phyloP scores from a whole-genome alignment of 345 rosid genomes.

The Pelargonium nanum region DNA sequence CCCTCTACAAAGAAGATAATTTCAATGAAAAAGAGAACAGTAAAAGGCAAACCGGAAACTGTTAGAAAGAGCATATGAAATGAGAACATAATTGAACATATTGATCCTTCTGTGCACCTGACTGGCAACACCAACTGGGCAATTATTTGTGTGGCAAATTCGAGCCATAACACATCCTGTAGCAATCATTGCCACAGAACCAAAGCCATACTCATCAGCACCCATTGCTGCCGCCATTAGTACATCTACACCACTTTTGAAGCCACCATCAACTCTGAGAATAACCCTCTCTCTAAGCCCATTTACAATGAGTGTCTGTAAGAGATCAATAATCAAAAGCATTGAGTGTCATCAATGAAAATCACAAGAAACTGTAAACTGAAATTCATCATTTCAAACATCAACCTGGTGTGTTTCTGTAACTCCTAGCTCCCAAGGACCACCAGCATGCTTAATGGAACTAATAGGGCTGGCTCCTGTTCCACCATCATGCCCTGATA shows the following conservation, averaged over 20 bases:
- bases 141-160: constrained; percentile 97
- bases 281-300: constrained; percentile 98
- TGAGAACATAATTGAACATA: constrained; percentile 6
- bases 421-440: constrained; percentile 98
- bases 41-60: constrained; percentile 3
- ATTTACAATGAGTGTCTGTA: constrained; percentile 77
- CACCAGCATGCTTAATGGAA: constrained; percentile 98
- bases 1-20: constrained; percentile 36
- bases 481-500: constrained; percentile 99
- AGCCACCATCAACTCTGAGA: constrained; percentile 93
- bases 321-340: constrained; percentile 8
- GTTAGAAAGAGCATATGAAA: constrained; percentile 5
- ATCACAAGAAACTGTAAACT: constrained; percentile 3
- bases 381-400: constrained; percentile 8
- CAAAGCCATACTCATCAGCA: constrained; percentile 97
- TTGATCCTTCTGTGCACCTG: constrained; percentile 44
- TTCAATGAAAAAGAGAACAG: constrained; percentile 9
- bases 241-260: constrained; percentile 92
- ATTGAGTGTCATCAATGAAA: constrained; percentile 4
- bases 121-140: constrained; percentile 99
- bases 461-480: constrained; percentile 99
- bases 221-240: constrained; percentile 95
- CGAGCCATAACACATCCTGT: constrained; percentile 99
- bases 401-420: constrained; percentile 86
- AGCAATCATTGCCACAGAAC: constrained; percentile 99